These are phyloP conservation scores for Arthrocladium fulminans DNA, from an alignment of 2,329 filamentous ascomycete species.

Conservation along the genomic window DNA sequence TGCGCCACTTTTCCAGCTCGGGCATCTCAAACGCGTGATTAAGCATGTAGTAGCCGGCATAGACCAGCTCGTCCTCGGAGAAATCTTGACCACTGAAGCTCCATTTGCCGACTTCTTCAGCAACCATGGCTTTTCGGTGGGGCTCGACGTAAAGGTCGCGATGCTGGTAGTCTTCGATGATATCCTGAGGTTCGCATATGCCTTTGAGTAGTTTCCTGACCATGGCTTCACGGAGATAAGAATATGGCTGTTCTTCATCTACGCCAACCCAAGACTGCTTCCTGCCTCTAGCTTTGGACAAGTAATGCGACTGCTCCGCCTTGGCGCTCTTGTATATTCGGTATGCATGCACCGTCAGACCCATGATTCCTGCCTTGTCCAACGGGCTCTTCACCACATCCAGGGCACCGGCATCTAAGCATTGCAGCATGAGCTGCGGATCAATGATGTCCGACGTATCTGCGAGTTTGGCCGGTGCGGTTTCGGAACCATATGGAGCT, in stretches of 20 bases:
- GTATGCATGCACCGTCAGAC: conserved; percentile 74
- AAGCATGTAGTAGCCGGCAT: conserved; percentile 79
- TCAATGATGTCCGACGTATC: conserved; percentile 35
- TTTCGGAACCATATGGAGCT: conserved; percentile 16
- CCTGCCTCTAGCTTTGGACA: conserved; percentile 48
- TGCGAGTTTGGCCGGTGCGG: conserved; percentile 19
- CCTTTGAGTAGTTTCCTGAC: conserved; percentile 82
- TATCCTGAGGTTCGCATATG: conserved; percentile 65
- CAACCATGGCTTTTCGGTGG: conserved; percentile 58
- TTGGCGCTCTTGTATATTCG: conserved; percentile 67
- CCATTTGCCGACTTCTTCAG: conserved; percentile 66
- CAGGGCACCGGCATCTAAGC: conserved; percentile 74
- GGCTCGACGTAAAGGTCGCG: conserved; percentile 59
- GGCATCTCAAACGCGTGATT: conserved; percentile 77
- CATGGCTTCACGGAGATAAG: conserved; percentile 86
- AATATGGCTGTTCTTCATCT: conserved; percentile 74
- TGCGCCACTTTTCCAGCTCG: conserved; percentile 69
- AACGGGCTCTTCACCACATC: conserved; percentile 80
- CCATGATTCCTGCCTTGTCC: conserved; percentile 61
- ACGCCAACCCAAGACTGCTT: conserved; percentile 90
- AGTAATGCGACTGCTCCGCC: conserved; percentile 48
- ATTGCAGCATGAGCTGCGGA: conserved; percentile 54
- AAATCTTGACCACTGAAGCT: conserved; percentile 84
- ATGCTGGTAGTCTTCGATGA: conserved; percentile 53
- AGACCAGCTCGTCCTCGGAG: conserved; percentile 79